These are phyloP conservation scores for Eremothecium gossypii DNA, from an alignment of 1,139 yeast species.

Conservation along the genomic window DNA sequence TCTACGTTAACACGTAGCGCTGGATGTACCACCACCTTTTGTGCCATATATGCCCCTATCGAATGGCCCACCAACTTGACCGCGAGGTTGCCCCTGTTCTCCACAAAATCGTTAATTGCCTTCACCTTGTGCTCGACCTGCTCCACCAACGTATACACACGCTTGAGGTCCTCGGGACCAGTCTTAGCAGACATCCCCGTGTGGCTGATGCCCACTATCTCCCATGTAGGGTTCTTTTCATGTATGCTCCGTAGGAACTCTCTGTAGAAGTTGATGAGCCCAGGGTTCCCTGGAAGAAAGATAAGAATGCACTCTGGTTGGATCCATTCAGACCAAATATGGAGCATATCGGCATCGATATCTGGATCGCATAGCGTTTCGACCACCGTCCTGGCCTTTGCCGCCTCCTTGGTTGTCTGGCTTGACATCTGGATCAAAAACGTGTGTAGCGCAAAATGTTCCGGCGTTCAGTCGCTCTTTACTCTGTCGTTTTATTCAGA, in stretches of 20 bases:
- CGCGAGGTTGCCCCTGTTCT: conserved; percentile 24
- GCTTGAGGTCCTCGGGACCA: conserved; percentile 6
- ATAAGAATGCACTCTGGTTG: conserved; percentile 24
- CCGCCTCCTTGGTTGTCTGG: too few relatives aligned
- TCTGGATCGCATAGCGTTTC: neutral
- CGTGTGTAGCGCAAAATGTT: too few relatives aligned
- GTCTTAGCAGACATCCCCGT: conserved; percentile 21
- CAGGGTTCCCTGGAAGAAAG: conserved; percentile 65
- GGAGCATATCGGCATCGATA: conserved; percentile 3
- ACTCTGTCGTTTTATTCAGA: too few relatives aligned
- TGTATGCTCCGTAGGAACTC: conserved; percentile 42
- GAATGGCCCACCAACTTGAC: conserved; percentile 50
- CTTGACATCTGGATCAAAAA: too few relatives aligned
- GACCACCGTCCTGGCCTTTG: neutral
- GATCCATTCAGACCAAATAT: neutral
- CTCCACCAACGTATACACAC: conserved; percentile 36
- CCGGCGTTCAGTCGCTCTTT: too few relatives aligned
- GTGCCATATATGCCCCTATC: conserved; percentile 49
- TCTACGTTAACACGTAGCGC: conserved; percentile 12
- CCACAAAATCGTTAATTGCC: conserved; percentile 32
- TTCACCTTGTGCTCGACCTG: conserved; percentile 44
- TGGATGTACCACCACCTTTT: conserved; percentile 33
- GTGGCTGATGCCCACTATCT: conserved; percentile 45
- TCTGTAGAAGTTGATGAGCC: conserved; percentile 47
- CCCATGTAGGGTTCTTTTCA: conserved; percentile 36